Evolutionary conservation across 169 alveolate species (phyloP).

Genomic region (Hepatocystis sp.): DNA sequence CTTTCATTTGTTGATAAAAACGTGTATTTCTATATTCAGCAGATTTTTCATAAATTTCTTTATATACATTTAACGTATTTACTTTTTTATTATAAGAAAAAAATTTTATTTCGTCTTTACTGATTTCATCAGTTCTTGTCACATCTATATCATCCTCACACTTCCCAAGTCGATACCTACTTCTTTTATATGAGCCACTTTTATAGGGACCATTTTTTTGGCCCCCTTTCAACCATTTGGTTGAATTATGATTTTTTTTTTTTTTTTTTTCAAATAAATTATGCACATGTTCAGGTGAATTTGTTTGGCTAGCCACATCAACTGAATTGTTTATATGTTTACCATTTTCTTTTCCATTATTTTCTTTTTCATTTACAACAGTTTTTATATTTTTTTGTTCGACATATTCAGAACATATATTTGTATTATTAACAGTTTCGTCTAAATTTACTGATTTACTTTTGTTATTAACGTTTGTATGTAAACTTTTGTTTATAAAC

Average conservation of each 20-base stretch:
- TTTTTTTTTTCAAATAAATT: no score
- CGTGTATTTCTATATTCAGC: constrained; percentile 20
- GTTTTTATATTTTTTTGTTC: neutral
- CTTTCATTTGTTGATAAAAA: constrained; percentile 23
- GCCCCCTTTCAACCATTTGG: no score
- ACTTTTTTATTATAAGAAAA: constrained; percentile 22
- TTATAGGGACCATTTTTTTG: no score
- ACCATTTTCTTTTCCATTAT: no score
- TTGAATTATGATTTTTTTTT: no score
- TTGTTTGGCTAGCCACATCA: no score
- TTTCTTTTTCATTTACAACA: no score
- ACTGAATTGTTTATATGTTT: no score
- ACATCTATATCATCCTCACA: neutral
- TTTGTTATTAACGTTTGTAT: neutral
- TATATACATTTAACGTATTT: constrained; percentile 37
- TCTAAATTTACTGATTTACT: neutral
- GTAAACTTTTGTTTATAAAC: constrained; percentile 21
- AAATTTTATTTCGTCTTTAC: constrained; percentile 26
- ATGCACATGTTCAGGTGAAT: no score
- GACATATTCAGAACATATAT: neutral
- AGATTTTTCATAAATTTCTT: constrained; percentile 67
- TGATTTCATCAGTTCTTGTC: neutral
- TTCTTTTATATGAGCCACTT: neutral
- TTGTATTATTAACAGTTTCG: neutral
- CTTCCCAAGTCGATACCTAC: neutral